Evolutionary conservation across 1,284 basidiomycete species (phyloP), one percentile per base, ranked within the genome.

Genomic region (Cerioporus squamosus): DNA sequence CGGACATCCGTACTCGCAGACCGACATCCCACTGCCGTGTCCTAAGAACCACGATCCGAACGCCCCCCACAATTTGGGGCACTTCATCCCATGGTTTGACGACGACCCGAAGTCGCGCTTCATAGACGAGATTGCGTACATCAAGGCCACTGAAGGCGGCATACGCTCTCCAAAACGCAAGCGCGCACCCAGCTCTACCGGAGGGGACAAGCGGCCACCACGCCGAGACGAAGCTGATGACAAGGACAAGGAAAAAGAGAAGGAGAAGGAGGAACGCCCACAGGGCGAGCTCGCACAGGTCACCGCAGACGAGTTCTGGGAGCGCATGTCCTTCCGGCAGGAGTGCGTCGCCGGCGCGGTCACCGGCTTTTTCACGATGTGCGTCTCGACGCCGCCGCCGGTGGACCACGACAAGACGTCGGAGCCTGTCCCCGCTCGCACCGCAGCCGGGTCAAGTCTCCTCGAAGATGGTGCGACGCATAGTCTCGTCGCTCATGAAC

Each of bases 81-180:
- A 86, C 47, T 82, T 86, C 52, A 90, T 97, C 22, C 95, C 95
- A 2, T 88, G 84, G 53, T 94, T 97, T 68, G 91, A 94, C 18
- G 95, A 98, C 69, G 94, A 97, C 73, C 95, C 95, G 2, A 97
- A 97, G 73, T 87, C 91, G 53, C 83, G 95, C 20, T 97, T 97
- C 73, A 75, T 97, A 70, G 91, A 93, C 69, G 94, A 96, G 71
- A 85, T 97, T 48, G 92, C 85, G 51, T 84, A 85, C 59, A 88
- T 84, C 3, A 61, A 55, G 36, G 86, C 84, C 29, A 83, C 87
- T 18, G 81, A 77, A 48, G 84, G 83, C 40, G 82, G 81, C 2
- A 78, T 90, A 59, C 81, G 78, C 67, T 86, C 84, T 8, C 87
- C 89, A 1, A 77, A 79, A 52, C 76, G 80, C 55, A 88, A 90